Evolutionary conservation across 495 filamentous ascomycete species (phyloP).

Genomic region (Lentithecium fluviatile): DNA sequence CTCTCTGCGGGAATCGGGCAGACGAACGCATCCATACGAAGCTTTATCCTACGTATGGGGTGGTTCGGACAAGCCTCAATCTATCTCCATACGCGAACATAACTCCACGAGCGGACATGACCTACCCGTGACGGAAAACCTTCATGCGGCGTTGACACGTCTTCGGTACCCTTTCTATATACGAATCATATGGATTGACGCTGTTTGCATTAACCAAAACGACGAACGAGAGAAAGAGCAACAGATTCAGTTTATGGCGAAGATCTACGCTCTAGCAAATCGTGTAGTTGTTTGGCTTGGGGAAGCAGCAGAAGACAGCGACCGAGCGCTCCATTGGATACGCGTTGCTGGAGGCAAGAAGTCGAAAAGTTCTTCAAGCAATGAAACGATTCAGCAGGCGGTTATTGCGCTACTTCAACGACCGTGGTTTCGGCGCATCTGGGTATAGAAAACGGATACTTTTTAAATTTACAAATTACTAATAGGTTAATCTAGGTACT

Average conservation of each 20-base stretch:
- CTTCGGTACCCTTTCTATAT: not conserved
- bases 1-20: not conserved
- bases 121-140: not conserved
- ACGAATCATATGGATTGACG: conserved; percentile 14
- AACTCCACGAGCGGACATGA: not conserved
- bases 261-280: conserved; percentile 4
- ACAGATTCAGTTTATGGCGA: conserved; percentile 12
- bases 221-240: conserved; percentile 3
- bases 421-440: conserved; percentile 41
- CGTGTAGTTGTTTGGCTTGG: conserved; percentile 18
- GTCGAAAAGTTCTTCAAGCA: not conserved
- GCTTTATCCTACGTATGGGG: conserved; percentile 22
- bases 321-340: conserved; percentile 1
- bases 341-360: not conserved
- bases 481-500: conserved; percentile 34
- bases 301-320: not conserved
- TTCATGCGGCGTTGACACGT: not conserved
- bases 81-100: not conserved
- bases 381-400: conserved; percentile 12
- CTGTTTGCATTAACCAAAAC: not conserved
- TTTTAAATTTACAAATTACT: not conserved
- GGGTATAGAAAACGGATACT: conserved; percentile 31
- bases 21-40: conserved; percentile 1
- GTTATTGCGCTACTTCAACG: conserved; percentile 33
- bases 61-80: not conserved